phyloP scores from a whole-genome alignment of 768 basidiomycete species.

The Cystobasidium ongulense region DNA sequence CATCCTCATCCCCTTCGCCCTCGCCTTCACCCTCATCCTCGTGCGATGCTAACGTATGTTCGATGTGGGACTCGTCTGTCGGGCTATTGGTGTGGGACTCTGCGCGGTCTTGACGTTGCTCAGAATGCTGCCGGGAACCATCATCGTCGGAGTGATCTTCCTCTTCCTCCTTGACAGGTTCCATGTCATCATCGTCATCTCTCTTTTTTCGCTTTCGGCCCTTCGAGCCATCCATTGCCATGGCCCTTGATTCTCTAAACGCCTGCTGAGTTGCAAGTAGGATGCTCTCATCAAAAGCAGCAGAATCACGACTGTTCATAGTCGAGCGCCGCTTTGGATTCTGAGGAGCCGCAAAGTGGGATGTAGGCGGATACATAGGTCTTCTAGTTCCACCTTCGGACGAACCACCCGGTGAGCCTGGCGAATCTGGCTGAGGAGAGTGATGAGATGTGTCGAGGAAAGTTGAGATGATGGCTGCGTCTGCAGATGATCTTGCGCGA shows the following conservation, averaged over 20 bases:
- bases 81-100: not conserved
- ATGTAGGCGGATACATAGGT: slow-evolving; percentile 40
- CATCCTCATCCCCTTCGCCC: not conserved
- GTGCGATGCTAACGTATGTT: not conserved
- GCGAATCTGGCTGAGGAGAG: slow-evolving; percentile 16
- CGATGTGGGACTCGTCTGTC: not conserved
- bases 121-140: not conserved
- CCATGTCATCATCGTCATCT: slow-evolving; percentile 6
- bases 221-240: slow-evolving; percentile 39
- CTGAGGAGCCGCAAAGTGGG: slow-evolving; percentile 43
- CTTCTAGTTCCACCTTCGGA: slow-evolving; percentile 18
- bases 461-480: slow-evolving; percentile 29
- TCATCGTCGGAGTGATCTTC: slow-evolving; percentile 14
- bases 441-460: slow-evolving; percentile 35
- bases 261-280: slow-evolving; percentile 34
- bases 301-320: slow-evolving; percentile 94
- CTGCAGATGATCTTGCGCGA: slow-evolving; percentile 35
- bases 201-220: slow-evolving; percentile 48
- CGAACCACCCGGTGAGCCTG: slow-evolving; percentile 19
- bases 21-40: slow-evolving; percentile 13
- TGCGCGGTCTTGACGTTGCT: not conserved
- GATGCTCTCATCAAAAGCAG: slow-evolving; percentile 69
- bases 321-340: slow-evolving; percentile 77
- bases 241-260: slow-evolving; percentile 26
- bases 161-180: slow-evolving; percentile 17